Evolutionary conservation across 2,329 filamentous ascomycete genomes (phyloP), one percentile per base, ranked within the genome.

Genomic region (Alternaria metachromatica): DNA sequence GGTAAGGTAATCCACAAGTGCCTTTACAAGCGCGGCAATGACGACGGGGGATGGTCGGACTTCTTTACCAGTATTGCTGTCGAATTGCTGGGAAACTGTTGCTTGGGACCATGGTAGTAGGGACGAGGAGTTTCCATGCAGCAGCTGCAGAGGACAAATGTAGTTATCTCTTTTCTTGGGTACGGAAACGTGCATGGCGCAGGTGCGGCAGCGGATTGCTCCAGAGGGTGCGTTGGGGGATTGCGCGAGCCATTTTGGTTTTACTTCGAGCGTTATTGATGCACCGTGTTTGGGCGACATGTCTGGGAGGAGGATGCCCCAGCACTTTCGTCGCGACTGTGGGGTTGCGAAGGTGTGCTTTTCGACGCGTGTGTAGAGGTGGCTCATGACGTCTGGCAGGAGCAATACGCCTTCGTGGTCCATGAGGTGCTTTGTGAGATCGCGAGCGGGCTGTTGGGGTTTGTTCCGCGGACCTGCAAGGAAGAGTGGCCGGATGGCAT

Each of bases 201-300:
- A 85, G 3, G 82, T 84, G 5, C 83, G 79, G 63, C 83, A 85
- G 13, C 82, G 77, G 18, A 72, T 75, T 2, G 83, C 76, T 25
- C 72, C 59, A 5, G 50, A 10, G 1, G 82, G 82, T 6, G 83
- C 83, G 56, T 80, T 80, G 2, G 82, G 82, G 6, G 83, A 84
- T 58, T 84, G 83, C 7, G 71, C 61, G 3, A 85, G 76, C 83
- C 83, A 85, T 60, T 85, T 85, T 0, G 83, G 82, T 63, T 85
- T 85, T 59, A 84, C 72, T 64, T 85, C 81, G 25, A 81, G 68
- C 3, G 75, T 79, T 51, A 76, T 63, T 3, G 73, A 70, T 26
- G 50, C 55, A 26, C 66, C 69, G 3, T 66, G 41, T 1, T 57
- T 43, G 11, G 76, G 69, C 5, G 73, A 74, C 74, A 80, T 76